phyloP scores from a whole-genome alignment of 2,329 filamentous ascomycete species.

The Colletotrichum chlorophyti region DNA sequence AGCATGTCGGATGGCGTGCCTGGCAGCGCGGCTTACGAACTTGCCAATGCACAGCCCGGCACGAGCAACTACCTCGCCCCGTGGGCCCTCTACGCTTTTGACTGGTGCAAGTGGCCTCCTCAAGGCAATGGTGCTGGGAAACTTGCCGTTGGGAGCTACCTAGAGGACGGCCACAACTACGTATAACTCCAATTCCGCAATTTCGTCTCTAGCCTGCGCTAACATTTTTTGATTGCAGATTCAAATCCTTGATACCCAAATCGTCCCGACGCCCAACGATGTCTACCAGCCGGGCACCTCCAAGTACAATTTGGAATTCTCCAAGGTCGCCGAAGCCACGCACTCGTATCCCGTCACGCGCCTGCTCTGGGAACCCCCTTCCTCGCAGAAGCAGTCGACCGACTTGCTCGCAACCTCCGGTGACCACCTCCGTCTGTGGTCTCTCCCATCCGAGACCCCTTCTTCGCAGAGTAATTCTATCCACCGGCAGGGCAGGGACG shows the following conservation, averaged over 20 bases:
- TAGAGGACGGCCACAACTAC: constrained; percentile 98
- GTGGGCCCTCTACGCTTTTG: constrained; percentile 95
- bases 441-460: constrained; percentile 75
- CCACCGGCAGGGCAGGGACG: constrained; percentile 64
- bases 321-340: constrained; percentile 92
- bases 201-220: background rate
- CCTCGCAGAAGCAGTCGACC: constrained; percentile 92
- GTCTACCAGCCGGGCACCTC: constrained; percentile 73
- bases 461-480: constrained; percentile 69
- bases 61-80: constrained; percentile 94
- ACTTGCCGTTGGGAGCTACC: constrained; percentile 91
- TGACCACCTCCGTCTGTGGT: constrained; percentile 94
- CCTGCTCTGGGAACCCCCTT: constrained; percentile 94
- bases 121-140: constrained; percentile 84
- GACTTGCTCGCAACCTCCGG: constrained; percentile 94
- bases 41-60: constrained; percentile 67
- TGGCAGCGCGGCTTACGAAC: constrained; percentile 69
- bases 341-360: constrained; percentile 97
- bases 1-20: constrained; percentile 75
- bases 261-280: constrained; percentile 72
- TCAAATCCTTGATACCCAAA: constrained; percentile 92
- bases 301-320: constrained; percentile 85
- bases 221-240: constrained; percentile 64
- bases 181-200: constrained; percentile 55
- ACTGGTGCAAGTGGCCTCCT: constrained; percentile 99